A percentile compares a stretch with the other conserved stretches of the same genome.
phyloP scores from a whole-genome alignment of 805 yeast genomes.

The Phaffomyces antillensis region DNA sequence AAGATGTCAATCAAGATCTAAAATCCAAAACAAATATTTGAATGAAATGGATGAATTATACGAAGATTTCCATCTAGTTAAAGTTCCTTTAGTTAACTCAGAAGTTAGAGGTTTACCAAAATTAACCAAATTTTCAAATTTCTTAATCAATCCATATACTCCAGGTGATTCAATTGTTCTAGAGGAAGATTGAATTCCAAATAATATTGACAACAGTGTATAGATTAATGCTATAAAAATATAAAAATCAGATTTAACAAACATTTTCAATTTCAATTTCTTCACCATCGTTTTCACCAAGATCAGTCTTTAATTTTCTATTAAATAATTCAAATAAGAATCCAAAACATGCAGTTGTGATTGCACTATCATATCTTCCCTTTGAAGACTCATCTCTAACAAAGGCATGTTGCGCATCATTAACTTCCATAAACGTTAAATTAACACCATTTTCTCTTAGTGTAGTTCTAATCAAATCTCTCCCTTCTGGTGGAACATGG shows the following conservation, averaged over 20 bases:
- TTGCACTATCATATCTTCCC: constrained; percentile 79
- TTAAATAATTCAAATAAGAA: constrained; percentile 67
- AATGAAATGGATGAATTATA: constrained; percentile 94
- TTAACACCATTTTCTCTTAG: constrained; percentile 53
- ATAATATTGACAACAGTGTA: neutral
- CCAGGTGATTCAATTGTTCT: constrained; percentile 35
- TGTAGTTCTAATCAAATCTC: constrained; percentile 59
- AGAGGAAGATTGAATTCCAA: neutral
- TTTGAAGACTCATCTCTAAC: constrained; percentile 72
- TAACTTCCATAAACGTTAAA: constrained; percentile 65
- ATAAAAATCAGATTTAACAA: constrained; percentile 33
- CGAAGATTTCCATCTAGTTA: constrained; percentile 94
- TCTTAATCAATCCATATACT: constrained; percentile 70
- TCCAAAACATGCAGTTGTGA: constrained; percentile 58
- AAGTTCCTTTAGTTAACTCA: constrained; percentile 89
- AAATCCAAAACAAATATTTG: constrained; percentile 91
- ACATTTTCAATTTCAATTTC: constrained; percentile 50
- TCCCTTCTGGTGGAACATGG: constrained; percentile 73
- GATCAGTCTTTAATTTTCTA: constrained; percentile 56
- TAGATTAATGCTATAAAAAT: neutral
- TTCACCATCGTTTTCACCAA: constrained; percentile 55
- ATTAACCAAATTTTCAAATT: constrained; percentile 74
- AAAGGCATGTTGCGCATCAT: constrained; percentile 80
- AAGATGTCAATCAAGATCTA: constrained; percentile 88
- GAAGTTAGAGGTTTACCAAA: constrained; percentile 93